Base-by-base conservation (phyloP, 495 filamentous ascomycete species). In the Usnea hakonensis region DNA sequence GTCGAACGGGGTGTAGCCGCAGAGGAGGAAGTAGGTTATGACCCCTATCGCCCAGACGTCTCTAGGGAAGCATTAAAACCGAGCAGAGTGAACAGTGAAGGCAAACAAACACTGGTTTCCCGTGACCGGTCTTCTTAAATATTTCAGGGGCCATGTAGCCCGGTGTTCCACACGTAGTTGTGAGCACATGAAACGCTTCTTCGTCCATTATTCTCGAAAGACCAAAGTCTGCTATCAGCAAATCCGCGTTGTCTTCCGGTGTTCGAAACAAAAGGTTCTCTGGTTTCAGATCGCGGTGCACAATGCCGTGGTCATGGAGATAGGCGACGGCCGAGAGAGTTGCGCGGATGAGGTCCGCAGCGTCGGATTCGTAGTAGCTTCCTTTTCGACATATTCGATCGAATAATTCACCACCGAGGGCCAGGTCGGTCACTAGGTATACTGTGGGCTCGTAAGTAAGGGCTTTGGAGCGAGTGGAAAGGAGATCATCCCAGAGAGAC, bases 301-400 rank as follows among this genome's bases (percentile, higher is more conserved):
- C 94, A 69, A 98, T 98, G 61, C 93, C 94, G 68, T 98, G 91
- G 74, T 97, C 95, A 74, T 98, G 94, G 36, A 98, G 84, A 73
- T 98, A 98, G 54, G 94, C 93, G 57, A 97, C 94, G n/a, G 94
- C 95, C 17, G 90, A 95, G 46, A 98, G 82, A 1, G 94, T 95
- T 17, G 94, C 90, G 50, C 93, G 90, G 66, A 97, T 94, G 26
- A 98, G 85, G 65, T 97, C 90, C 54, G 91, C 93, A 16, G 94
- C 94, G 59, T 98, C 94, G 55, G 89, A 91, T 74, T 98, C 94
- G 79, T 93, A 98, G 79, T 98, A 98, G 65, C 86, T 91, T 67
- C 94, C 94, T 79, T 98, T 97, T 60, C 94, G 87, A 71, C 94
- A 98, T 73, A 98, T 98, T 62, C 94, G 90, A 71, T 98, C 94